Base-by-base conservation (phyloP, 116 monocot genomes). In the Thalassia testudinum region DNA sequence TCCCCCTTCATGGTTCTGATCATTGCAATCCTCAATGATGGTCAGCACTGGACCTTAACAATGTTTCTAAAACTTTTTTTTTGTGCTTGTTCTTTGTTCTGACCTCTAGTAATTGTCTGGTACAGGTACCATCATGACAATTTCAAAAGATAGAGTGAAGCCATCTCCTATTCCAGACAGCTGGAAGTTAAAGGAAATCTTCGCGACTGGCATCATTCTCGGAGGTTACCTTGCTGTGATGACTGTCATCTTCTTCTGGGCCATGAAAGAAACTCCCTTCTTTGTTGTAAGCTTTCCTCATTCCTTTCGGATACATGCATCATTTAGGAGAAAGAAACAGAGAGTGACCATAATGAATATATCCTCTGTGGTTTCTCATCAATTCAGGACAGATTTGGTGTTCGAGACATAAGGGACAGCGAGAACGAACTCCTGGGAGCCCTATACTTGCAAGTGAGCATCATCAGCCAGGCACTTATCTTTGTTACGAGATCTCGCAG, bases 1-100 rank as follows among this genome's bases (percentile, higher is more conserved):
- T 81, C 91, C 8, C 91, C 91, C 21, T 91, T 91, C 65, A 91
- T 91, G 91, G 85, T 91, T 64, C 52, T 91, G 80, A 91, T 91
- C 53, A 85, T 91, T 15, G 91, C 91, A 30, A 81, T 91, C 45
- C 75, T 91, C 11, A 91, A 91, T 63, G 91, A 91, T 27, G 85
- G 91, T 90, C 28, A 50, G 73, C 49, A 21, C 15, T 52, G 29
- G 27, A 27, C 8, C 37, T 11, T 5, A 48, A 48, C 7, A 48
- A 19, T 48, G 47, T 48, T 48, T 17, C 19, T 17, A 5, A 17
- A 4, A 11, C 5, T 6, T 14, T 40, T 40, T 40, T 40, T 40
- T 8, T 8, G 11, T 52, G 13, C 47, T 29, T 16, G n/a, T 40
- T 40, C 12, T 24, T 28, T 40, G 23, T 26, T 43, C 44, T 45